A percentile compares a stretch with the other conserved stretches of the same genome.
phyloP scores from a whole-genome alignment of 2,329 filamentous ascomycete genomes.

The Aspergillus novoparasiticus region DNA sequence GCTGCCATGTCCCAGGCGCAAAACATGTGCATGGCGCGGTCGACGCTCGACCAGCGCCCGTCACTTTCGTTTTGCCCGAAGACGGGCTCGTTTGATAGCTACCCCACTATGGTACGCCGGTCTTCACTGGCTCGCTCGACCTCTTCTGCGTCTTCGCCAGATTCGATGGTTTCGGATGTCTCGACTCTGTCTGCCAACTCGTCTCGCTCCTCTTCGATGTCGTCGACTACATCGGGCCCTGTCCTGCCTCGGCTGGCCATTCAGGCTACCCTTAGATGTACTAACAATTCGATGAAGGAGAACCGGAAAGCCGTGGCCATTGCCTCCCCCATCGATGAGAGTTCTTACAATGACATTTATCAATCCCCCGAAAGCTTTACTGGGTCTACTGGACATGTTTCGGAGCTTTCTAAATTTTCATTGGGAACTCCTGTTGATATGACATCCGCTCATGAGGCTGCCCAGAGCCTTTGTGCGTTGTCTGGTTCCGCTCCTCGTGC shows the following conservation, averaged over 20 bases:
- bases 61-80: slow-evolving; percentile 37
- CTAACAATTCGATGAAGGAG: slow-evolving; percentile 42
- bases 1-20: slow-evolving; percentile 61
- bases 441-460: slow-evolving; percentile 38
- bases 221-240: slow-evolving; percentile 41
- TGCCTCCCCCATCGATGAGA: slow-evolving; percentile 43
- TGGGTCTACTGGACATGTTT: slow-evolving; percentile 26
- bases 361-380: slow-evolving; percentile 38
- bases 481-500: slow-evolving; percentile 35
- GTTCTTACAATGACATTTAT: slow-evolving; percentile 35
- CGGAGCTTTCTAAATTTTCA: slow-evolving; percentile 40
- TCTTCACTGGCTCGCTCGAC: slow-evolving; percentile 54
- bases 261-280: slow-evolving; percentile 44
- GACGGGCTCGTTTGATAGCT: slow-evolving; percentile 48
- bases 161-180: slow-evolving; percentile 64
- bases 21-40: slow-evolving; percentile 57
- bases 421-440: slow-evolving; percentile 34
- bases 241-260: slow-evolving; percentile 38
- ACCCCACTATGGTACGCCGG: slow-evolving; percentile 52
- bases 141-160: slow-evolving; percentile 59
- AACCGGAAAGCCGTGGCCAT: slow-evolving; percentile 38
- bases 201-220: slow-evolving; percentile 55
- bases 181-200: slow-evolving; percentile 56
- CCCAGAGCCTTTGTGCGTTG: slow-evolving; percentile 45
- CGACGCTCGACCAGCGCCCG: slow-evolving; percentile 56